Base-by-base conservation (phyloP, 345 rosid species). In the Rhodamnia rubescens region DNA sequence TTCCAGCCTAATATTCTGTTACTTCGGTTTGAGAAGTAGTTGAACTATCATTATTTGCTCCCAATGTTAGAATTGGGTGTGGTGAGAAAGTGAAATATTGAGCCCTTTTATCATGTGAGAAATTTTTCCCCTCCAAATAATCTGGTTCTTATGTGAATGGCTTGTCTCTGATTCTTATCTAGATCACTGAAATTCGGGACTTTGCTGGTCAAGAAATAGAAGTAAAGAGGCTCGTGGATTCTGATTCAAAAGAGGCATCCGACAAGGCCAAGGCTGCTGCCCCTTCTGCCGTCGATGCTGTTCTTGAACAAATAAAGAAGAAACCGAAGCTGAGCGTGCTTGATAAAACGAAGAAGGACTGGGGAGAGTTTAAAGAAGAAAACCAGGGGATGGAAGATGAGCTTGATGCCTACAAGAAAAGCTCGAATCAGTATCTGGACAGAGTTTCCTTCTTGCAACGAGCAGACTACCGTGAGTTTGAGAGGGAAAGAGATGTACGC, bases 321-420 rank as follows among this genome's bases (percentile, higher is more conserved):
- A 95, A 97, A 84, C 95, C 92, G 82, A 97, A 97, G 89, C 97
- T 96, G 44, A 96, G 99, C 21, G 99, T 95, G 75, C 91, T 96
- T 27, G 98, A 96, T 91, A 96, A 97, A 92, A 93, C 98, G 2
- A 97, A 95, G 88, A 94, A 92, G 91, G 98, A 95, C 86, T 97
- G 98, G 99, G 98, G 98, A 89, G 99, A 97, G 89, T 97, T 92
- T 57, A 97, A 97, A 91, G 98, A 94, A 6, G 99, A 95, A 85
- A 92, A 96, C 84, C 91, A 89, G 87, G 95, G 96, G 36, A 84
- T 95, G 74, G 98, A 95, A 88, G 98, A 96, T 0, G 98, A 97
- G 90, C 88, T 96, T 40, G 98, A 96, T 83, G 94, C 96, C 47
- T 96, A 97, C 87, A 96, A 95, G 93, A 97, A 97, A 93, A 96